Evolutionary conservation across 2,329 filamentous ascomycete species (phyloP), one percentile per base, ranked within the genome.

Genomic region (Cladosporium velox): DNA sequence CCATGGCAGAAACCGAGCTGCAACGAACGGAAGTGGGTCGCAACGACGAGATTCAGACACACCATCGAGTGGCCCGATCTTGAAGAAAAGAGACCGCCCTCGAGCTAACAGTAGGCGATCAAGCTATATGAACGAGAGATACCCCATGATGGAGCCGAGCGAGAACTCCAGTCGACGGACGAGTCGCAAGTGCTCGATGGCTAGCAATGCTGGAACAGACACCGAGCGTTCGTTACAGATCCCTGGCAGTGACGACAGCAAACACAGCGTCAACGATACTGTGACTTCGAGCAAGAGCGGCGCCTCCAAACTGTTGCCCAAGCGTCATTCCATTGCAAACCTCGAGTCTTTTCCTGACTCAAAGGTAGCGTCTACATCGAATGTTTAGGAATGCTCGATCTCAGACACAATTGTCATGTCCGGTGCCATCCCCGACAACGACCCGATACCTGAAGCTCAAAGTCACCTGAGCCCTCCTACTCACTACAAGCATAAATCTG

Each of bases 51-150:
- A 59, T 41, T 59, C 65, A 32, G 49, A 32, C 66, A 70, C 21
- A 67, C 70, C 58, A 28, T 55, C 65, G 24, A 64, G 11, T 62
- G 35, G 57, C 14, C 62, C 58, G 47, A 32, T 54, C 26, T 52
- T 59, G 14, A 58, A 57, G 72, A 21, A 66, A 2, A 30, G 65
- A 30, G 72, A 70, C 34, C 66, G 66, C 26, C 55, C 65, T 47
- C 54, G 62, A 34, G 35, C 60, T 26, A 69, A 58, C 63, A 65
- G 70, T 52, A 34, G 67, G 57, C 38, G 66, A 15, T 77, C 76
- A 1, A 75, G 76, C 55, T 74, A 74, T 38, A 82, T 82, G 80
- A 82, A 82, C 44, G 80, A 81, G 18, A 77, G 79, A 0, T 82
- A 80, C 64, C 78, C 80, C 0, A 76, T 75, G 52, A 73, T 82